Conservation (phyloP, 495 filamentous ascomycete species). For the Neurospora sp. region DNA sequence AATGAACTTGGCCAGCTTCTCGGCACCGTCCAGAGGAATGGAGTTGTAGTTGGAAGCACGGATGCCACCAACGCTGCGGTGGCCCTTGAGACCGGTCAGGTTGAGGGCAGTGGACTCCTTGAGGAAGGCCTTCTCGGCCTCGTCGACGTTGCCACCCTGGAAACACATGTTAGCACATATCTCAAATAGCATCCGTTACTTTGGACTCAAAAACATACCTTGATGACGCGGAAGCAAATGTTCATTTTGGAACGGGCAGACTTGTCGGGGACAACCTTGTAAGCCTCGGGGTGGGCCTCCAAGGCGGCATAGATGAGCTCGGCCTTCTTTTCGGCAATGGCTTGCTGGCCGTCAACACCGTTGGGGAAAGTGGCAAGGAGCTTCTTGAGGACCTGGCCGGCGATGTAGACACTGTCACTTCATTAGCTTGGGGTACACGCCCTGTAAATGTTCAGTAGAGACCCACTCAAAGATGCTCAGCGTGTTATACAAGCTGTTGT, state of each 20-base stretch:
- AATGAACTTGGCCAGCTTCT: slow-evolving; percentile 51
- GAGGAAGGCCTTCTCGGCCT: slow-evolving; percentile 66
- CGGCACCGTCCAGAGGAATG: slow-evolving; percentile 44
- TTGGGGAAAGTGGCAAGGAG: slow-evolving; percentile 49
- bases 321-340: slow-evolving; percentile 61
- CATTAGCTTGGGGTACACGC: too few relatives aligned
- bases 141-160: slow-evolving; percentile 46
- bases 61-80: slow-evolving; percentile 69
- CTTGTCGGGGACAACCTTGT: slow-evolving; percentile 64
- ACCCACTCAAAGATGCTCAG: slow-evolving; percentile 88
- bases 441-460: too few relatives aligned
- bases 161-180: neutral
- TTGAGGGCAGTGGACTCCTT: slow-evolving; percentile 53
- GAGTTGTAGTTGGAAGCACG: slow-evolving; percentile 58
- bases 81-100: slow-evolving; percentile 68
- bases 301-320: slow-evolving; percentile 61
- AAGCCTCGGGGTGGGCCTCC: slow-evolving; percentile 59
- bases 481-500: slow-evolving; percentile 90
- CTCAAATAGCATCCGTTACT: neutral
- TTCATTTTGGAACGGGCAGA: slow-evolving; percentile 77
- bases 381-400: slow-evolving; percentile 68
- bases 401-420: slow-evolving; percentile 69
- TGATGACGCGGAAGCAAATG: slow-evolving; percentile 70
- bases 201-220: slow-evolving; percentile 18
- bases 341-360: slow-evolving; percentile 64